Evolutionary conservation across 441 rosid species (phyloP).

Genomic region (Eutrema salsugineum): DNA sequence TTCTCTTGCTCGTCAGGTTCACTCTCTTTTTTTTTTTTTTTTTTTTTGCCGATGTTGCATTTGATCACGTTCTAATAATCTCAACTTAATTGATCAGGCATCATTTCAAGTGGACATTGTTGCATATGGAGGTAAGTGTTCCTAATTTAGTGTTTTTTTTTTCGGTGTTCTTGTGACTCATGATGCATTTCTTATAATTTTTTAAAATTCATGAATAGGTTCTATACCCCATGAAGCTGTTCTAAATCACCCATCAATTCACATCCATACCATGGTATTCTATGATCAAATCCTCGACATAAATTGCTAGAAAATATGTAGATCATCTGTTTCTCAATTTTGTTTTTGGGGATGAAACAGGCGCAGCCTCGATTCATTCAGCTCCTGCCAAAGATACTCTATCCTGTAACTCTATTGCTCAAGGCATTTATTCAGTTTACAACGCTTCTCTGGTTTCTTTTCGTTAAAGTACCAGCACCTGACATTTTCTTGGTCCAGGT

Average conservation of each 20-base stretch:
- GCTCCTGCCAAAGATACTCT: constrained; percentile 54
- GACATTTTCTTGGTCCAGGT: constrained; percentile 95
- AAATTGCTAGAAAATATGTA: neutral
- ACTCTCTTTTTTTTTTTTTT: neutral
- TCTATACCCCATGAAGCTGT: constrained; percentile 81
- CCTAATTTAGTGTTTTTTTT: neutral
- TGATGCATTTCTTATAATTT: neutral
- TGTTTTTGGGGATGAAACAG: constrained; percentile 30
- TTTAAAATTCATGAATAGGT: constrained; percentile 45
- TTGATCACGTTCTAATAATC: neutral
- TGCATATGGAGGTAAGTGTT: constrained; percentile 78
- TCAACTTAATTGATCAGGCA: constrained; percentile 38
- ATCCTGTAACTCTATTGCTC: constrained; percentile 63
- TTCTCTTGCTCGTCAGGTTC: constrained; percentile 55
- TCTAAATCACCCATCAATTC: constrained; percentile 65
- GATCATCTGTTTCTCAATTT: neutral
- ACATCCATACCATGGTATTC: constrained; percentile 79
- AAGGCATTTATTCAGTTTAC: constrained; percentile 81
- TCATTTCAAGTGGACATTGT: constrained; percentile 77
- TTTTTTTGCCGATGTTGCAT: neutral
- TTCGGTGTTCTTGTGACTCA: neutral
- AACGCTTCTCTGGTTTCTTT: constrained; percentile 82
- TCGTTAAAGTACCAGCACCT: constrained; percentile 66
- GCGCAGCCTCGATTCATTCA: constrained; percentile 51
- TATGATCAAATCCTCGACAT: neutral